phyloP scores from a whole-genome alignment of 202 grass and related monocot species.

The Musa balbisiana region DNA sequence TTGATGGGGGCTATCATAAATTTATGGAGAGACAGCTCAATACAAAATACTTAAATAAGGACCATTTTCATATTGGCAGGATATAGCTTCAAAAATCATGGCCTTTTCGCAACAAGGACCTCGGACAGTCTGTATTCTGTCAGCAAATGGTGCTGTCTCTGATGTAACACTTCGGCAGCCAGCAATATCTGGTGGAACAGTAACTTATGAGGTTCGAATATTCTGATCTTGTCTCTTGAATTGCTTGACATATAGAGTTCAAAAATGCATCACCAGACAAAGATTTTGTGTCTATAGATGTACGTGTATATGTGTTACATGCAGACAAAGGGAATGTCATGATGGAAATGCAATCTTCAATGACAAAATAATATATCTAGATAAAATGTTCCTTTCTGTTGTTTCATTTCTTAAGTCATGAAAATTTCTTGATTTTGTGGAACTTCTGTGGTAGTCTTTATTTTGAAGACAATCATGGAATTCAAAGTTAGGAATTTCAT shows the following conservation, averaged over 20 bases:
- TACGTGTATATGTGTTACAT: not conserved
- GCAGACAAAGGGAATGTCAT: no score
- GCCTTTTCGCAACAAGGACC: slow-evolving; percentile 96
- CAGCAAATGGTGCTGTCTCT: slow-evolving; percentile 86
- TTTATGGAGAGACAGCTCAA: not conserved
- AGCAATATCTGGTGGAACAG: slow-evolving; percentile 90
- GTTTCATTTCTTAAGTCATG: not conserved
- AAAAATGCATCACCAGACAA: not conserved
- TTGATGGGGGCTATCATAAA: not conserved
- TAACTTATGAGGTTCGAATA: slow-evolving; percentile 79
- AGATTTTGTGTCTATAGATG: not conserved
- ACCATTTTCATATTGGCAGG: slow-evolving; percentile 27
- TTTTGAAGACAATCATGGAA: no score
- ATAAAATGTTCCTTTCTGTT: not conserved
- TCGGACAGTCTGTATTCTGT: slow-evolving; percentile 92
- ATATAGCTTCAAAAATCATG: slow-evolving; percentile 99
- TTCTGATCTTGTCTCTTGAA: not conserved
- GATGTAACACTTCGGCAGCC: slow-evolving; percentile 92
- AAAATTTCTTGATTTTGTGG: no score
- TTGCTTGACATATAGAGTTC: not conserved
- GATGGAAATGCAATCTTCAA: no score
- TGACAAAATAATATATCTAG: no score
- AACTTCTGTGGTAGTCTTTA: no score
- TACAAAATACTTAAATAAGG: not conserved
- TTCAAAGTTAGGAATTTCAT: no score